Conservation (phyloP, 768 basidiomycete species). For the Lactifluus echinatus region DNA sequence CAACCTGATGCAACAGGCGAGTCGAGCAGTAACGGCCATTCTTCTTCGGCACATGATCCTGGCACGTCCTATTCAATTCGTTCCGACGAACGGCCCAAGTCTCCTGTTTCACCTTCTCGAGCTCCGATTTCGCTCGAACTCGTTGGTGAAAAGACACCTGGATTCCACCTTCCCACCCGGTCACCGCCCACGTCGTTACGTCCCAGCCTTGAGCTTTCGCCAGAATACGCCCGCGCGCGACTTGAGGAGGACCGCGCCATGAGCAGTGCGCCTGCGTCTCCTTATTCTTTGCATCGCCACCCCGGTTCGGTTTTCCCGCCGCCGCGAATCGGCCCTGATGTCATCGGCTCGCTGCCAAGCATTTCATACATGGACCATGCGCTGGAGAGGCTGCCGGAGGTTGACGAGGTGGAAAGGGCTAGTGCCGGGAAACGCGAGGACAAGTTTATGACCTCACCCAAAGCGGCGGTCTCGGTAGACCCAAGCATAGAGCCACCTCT, state of each 20-base stretch:
- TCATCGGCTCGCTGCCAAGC: neutral
- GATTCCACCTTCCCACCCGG: constrained; percentile 14
- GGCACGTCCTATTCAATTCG: neutral
- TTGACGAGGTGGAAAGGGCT: neutral
- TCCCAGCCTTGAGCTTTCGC: constrained; percentile 10
- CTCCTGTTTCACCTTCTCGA: constrained; percentile 11
- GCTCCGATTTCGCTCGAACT: constrained; percentile 3
- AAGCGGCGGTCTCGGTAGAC: neutral
- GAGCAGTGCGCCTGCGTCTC: neutral
- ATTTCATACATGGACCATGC: neutral
- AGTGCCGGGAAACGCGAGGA: constrained; percentile 9
- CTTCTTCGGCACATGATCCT: neutral
- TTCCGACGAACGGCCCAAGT: neutral
- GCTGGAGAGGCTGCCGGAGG: constrained; percentile 3
- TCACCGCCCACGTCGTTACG: neutral
- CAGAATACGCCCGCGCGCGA: constrained; percentile 6
- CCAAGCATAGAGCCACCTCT: neutral
- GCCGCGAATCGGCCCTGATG: neutral
- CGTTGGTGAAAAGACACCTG: constrained; percentile 1
- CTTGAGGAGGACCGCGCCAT: constrained; percentile 1
- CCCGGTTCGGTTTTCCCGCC: neutral
- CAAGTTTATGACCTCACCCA: neutral
- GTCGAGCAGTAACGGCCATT: neutral
- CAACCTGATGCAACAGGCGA: neutral
- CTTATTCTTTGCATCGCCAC: neutral